Evolutionary conservation across 1,284 basidiomycete species (phyloP).

Genomic region (Acaromyces ingoldii): DNA sequence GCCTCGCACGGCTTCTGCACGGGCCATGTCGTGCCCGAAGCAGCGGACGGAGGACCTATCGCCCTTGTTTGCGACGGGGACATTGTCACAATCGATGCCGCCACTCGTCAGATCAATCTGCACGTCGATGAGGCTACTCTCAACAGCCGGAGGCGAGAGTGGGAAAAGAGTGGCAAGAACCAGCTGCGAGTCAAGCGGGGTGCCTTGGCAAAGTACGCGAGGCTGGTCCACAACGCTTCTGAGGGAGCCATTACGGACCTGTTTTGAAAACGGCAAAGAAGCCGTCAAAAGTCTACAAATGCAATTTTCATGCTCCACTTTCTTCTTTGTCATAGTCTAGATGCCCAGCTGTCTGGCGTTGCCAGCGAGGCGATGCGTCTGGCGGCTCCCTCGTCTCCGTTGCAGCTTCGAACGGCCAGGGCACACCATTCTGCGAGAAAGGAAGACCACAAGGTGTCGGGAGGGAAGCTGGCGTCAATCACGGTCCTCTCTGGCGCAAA

Average conservation of each 20-base stretch:
- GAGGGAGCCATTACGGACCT: conserved; percentile 8
- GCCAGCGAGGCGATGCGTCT: no score
- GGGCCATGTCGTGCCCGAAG: conserved; percentile 85
- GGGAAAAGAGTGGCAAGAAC: conserved; percentile 23
- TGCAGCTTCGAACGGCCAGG: no score
- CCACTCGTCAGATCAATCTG: conserved; percentile 24
- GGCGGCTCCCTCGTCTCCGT: no score
- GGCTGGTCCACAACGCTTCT: conserved; percentile 1
- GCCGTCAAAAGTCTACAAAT: no score
- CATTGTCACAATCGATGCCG: conserved; percentile 67
- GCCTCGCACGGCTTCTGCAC: conserved; percentile 69
- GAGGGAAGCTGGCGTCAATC: no score
- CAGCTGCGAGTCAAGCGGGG: conserved; percentile 23
- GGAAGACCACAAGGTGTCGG: no score
- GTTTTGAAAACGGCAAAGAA: conserved; percentile 1
- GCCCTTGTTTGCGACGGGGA: conserved; percentile 84
- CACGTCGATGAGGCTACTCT: conserved; percentile 19
- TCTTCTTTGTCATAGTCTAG: no score
- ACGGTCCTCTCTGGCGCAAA: no score
- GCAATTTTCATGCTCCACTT: no score
- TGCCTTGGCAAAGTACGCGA: conserved; percentile 4
- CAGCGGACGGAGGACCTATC: conserved; percentile 83
- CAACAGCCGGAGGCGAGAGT: conserved; percentile 13
- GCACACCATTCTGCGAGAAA: no score
- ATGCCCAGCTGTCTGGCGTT: no score